A percentile compares a stretch with the other conserved stretches of the same genome.
These are phyloP conservation scores for Penicillium frequentans DNA, from an alignment of 2,329 filamentous ascomycete species.

Conservation along the genomic window DNA sequence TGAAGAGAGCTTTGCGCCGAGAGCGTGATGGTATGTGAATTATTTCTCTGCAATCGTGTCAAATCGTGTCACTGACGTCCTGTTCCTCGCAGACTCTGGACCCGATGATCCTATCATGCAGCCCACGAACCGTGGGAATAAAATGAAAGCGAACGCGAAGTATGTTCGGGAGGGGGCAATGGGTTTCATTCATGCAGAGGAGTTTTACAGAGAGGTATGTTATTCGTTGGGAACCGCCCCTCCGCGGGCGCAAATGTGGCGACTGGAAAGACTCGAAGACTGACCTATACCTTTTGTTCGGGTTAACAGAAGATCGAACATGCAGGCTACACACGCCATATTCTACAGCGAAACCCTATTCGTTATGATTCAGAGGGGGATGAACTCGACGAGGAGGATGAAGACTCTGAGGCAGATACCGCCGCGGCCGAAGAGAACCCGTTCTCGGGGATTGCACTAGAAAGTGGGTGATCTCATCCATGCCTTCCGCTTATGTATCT, in stretches of 20 bases:
- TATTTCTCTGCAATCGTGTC: background rate
- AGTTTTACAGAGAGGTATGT: constrained; percentile 57
- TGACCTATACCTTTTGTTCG: constrained; percentile 6
- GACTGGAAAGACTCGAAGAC: constrained; percentile 6
- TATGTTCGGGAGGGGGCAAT: constrained; percentile 57
- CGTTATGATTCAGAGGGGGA: constrained; percentile 66
- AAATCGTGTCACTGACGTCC: constrained; percentile 10
- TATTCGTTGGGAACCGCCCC: background rate
- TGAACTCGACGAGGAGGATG: constrained; percentile 59
- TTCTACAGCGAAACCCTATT: constrained; percentile 59
- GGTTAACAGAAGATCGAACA: constrained; percentile 57
- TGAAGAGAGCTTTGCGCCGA: constrained; percentile 54
- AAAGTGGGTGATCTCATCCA: constrained; percentile 46
- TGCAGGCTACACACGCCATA: constrained; percentile 61
- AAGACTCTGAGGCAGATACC: constrained; percentile 58
- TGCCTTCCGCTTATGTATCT: background rate
- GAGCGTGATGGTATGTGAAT: constrained; percentile 44
- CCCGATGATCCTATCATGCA: constrained; percentile 56
- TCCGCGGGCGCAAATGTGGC: background rate
- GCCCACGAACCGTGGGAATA: constrained; percentile 61
- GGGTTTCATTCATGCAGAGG: constrained; percentile 51
- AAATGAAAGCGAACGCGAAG: constrained; percentile 58
- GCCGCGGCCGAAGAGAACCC: constrained; percentile 62
- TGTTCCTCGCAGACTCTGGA: constrained; percentile 31
- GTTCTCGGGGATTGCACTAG: constrained; percentile 58